These are phyloP conservation scores for Quambalaria eucalypti DNA, from an alignment of 1,284 basidiomycete species.

Conservation along the genomic window DNA sequence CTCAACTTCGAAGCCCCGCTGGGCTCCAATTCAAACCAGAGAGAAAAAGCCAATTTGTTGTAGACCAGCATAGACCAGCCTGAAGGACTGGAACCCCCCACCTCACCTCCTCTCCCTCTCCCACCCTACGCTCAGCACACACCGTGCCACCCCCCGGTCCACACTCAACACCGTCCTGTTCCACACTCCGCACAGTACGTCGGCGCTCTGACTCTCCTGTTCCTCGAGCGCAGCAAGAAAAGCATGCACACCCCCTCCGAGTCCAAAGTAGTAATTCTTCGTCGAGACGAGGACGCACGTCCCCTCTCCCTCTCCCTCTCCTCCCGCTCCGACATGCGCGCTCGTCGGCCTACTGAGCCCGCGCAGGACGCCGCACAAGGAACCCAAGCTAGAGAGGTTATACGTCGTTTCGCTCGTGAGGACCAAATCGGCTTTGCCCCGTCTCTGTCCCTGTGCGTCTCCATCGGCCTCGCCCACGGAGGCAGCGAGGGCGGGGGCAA, in stretches of 20 bases:
- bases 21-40: no score
- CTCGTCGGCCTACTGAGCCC: constrained; percentile 3
- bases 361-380: constrained; percentile 56
- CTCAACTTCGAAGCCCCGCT: no score
- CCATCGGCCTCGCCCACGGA: constrained; percentile 11
- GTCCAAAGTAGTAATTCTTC: constrained; percentile 92
- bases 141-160: no score
- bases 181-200: no score
- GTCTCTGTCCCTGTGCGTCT: constrained; percentile 7
- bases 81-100: no score
- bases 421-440: constrained; percentile 59
- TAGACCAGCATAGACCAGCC: no score
- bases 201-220: neutral
- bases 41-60: no score
- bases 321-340: neutral
- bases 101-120: no score
- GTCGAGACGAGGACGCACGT: constrained; percentile 65
- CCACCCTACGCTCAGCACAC: no score
- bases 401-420: constrained; percentile 93
- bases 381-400: constrained; percentile 58
- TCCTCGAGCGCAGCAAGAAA: constrained; percentile 57
- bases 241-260: constrained; percentile 75
- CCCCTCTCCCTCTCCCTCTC: neutral
- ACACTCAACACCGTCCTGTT: no score
- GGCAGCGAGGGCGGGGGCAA: constrained; percentile 7